phyloP scores from a whole-genome alignment of 768 basidiomycete genomes.

The Strobilomyces confusus region DNA sequence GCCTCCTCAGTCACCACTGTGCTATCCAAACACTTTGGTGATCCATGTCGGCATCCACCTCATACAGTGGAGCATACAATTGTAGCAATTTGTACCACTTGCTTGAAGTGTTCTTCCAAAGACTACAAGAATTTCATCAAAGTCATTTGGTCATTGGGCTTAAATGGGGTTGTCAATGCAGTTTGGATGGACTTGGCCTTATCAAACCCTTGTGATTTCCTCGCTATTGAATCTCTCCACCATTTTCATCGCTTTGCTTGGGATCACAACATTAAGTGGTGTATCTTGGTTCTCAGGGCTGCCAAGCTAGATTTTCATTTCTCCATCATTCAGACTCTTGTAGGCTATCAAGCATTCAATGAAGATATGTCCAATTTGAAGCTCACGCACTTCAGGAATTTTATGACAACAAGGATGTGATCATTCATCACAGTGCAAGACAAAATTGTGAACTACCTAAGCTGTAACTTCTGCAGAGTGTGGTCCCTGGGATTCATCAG shows the following conservation, averaged over 20 bases:
- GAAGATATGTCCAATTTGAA: neutral
- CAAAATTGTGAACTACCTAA: neutral
- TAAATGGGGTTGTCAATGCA: neutral
- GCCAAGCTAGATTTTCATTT: neutral
- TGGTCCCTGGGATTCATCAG: neutral
- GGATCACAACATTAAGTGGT: constrained; percentile 2
- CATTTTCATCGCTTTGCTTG: constrained; percentile 1
- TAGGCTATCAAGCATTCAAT: neutral
- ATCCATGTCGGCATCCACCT: neutral
- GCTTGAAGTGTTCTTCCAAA: neutral
- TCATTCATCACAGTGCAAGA: neutral
- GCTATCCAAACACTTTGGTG: neutral
- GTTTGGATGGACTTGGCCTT: neutral
- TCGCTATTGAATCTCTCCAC: neutral
- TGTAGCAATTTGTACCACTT: neutral
- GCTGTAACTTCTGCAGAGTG: neutral
- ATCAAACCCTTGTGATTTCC: neutral
- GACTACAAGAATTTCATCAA: neutral
- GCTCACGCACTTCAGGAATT: neutral
- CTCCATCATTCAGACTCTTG: neutral
- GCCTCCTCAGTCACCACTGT: neutral
- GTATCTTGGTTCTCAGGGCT: neutral
- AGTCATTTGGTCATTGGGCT: neutral
- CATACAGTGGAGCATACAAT: neutral
- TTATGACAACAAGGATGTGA: neutral